Evolutionary conservation across 345 rosid genomes (phyloP), one percentile per base, ranked within the genome.

Genomic region (Eutrema heterophyllum): DNA sequence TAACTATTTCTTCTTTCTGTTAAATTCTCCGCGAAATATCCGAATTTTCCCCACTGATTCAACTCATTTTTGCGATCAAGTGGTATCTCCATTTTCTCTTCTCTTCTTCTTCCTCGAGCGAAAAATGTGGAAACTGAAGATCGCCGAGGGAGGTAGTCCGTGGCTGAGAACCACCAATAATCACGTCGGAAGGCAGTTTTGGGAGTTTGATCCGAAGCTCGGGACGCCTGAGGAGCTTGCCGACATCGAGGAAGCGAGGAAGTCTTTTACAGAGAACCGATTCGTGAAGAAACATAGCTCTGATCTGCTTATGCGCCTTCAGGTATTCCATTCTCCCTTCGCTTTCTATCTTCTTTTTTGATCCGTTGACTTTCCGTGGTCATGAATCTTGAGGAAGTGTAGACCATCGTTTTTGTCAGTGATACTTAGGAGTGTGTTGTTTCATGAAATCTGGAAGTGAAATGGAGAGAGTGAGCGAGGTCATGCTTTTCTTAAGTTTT

Each of bases 281-380:
- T 88, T 92, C 71, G 55, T 15, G 43, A 65, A 82, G 76, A 92
- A 92, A 76, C 97, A 92, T 56, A 95, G 98, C 72, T 67, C 94
- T 67, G 98, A 90, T 90, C 87, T 87, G 48, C 83, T 92, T 13
- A 92, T 88, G 99, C 93, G 98, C 70, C 73, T 87, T 56, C 96
- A 95, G 97, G 94, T 88, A 38, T 12, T 26, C 32, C 3, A 3
- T 15, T 29, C 5, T 58, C n/a, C 15, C 11, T 60, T 4, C 46
- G 18, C 11, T 64, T 13, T 46, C 57, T 15, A 10, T 39, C 41
- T 21, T 13, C 10, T 24, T 14, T 45, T 21, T 21, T 4, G 10
- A 3, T 15, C 56, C 36, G 49, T 67, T 72, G 70, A 43, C 29
- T 54, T 62, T n/a, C 38, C 12, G 16, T 21, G 46, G 7, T 48